Evolutionary conservation across 805 yeast genomes (phyloP).

Genomic region (Metschnikowia kunwiensis): DNA sequence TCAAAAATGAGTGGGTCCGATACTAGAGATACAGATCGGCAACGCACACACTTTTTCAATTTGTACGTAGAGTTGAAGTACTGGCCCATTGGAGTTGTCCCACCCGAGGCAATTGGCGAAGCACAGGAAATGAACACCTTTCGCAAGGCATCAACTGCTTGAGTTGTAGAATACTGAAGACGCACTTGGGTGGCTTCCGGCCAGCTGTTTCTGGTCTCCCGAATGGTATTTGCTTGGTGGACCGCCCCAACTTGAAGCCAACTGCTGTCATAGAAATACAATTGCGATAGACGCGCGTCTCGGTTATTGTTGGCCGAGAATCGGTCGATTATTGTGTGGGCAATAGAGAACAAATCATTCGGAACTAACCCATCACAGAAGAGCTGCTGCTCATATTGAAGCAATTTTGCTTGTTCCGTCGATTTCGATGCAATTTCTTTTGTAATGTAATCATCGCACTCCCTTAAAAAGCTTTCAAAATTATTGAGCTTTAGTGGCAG

Average conservation of each 20-base stretch:
- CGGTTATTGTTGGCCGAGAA: conserved; percentile 42
- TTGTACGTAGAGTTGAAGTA: conserved; percentile 14
- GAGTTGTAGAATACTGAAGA: conserved; percentile 21
- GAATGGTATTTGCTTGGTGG: background rate
- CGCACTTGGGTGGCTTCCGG: conserved; percentile 13
- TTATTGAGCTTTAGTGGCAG: conserved; percentile 54
- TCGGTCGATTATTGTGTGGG: conserved; percentile 45
- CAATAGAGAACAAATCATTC: conserved; percentile 37
- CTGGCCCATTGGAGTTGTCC: conserved; percentile 13
- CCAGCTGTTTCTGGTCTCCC: background rate
- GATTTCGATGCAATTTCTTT: conserved; percentile 27
- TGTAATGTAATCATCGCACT: conserved; percentile 44
- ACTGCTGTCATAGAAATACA: conserved; percentile 61
- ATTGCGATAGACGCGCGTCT: conserved; percentile 47
- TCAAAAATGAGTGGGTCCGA: conserved; percentile 40
- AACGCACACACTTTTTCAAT: conserved; percentile 40
- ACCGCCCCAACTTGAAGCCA: conserved; percentile 55
- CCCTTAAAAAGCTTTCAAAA: conserved; percentile 61
- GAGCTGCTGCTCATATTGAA: conserved; percentile 57
- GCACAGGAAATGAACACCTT: conserved; percentile 29
- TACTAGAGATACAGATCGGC: conserved; percentile 41
- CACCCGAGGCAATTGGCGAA: conserved; percentile 14
- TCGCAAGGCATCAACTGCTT: conserved; percentile 37
- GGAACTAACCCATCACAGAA: conserved; percentile 63
- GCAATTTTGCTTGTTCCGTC: conserved; percentile 11